Evolutionary conservation across 768 basidiomycete species (phyloP).

Genomic region (Suillus brevipes): DNA sequence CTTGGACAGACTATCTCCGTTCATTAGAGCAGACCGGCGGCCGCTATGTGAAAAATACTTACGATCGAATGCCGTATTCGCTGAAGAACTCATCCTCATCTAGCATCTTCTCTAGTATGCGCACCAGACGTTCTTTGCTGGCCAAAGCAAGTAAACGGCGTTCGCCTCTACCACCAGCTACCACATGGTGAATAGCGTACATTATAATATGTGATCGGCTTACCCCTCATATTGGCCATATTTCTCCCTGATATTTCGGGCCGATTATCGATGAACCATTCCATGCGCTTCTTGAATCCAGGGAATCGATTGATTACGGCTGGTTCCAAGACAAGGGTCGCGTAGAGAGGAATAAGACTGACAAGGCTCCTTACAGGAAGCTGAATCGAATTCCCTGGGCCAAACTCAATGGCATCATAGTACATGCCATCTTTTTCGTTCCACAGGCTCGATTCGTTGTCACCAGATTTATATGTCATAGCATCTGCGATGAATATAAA

Average conservation of each 20-base stretch:
- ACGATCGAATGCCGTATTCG: slow-evolving; percentile 96
- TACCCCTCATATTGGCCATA: slow-evolving; percentile 95
- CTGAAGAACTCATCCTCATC: slow-evolving; percentile 97
- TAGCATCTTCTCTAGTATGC: slow-evolving; percentile 93
- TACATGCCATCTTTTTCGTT: slow-evolving; percentile 98
- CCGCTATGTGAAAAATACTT: slow-evolving; percentile 27
- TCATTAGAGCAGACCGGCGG: slow-evolving; percentile 12
- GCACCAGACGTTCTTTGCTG: slow-evolving; percentile 85
- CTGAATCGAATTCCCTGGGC: slow-evolving; percentile 79
- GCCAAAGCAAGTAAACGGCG: slow-evolving; percentile 87
- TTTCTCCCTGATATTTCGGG: slow-evolving; percentile 84
- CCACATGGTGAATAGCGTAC: slow-evolving; percentile 8
- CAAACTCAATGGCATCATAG: slow-evolving; percentile 95
- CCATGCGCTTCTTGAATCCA: slow-evolving; percentile 97
- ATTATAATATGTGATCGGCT: slow-evolving; percentile 10
- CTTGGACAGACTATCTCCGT: slow-evolving; percentile 72
- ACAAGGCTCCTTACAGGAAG: slow-evolving; percentile 93
- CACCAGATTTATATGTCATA: slow-evolving; percentile 90
- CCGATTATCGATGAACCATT: slow-evolving; percentile 98
- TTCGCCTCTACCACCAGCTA: slow-evolving; percentile 72
- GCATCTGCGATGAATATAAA: slow-evolving; percentile 99
- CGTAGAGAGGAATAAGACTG: slow-evolving; percentile 96
- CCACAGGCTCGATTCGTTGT: slow-evolving; percentile 84
- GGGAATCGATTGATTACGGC: slow-evolving; percentile 86
- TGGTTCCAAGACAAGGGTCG: slow-evolving; percentile 91